A percentile compares a stretch with the other conserved stretches of the same genome.
phyloP scores from a whole-genome alignment of 495 filamentous ascomycete genomes.

The Daldinia bambusicola region DNA sequence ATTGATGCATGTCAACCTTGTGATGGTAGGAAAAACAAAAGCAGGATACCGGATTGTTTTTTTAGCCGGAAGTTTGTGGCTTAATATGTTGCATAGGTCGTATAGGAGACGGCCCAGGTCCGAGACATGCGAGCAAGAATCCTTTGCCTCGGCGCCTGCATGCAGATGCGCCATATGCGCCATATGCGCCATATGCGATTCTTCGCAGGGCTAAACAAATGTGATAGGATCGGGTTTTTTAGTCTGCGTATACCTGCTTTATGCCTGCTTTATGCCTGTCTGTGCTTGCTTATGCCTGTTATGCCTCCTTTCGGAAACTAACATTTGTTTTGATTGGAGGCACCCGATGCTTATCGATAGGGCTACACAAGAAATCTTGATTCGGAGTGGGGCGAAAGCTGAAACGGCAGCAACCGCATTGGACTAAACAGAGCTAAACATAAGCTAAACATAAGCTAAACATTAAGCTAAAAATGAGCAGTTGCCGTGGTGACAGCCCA shows the following conservation, averaged over 20 bases:
- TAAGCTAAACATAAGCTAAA: slow-evolving; percentile 18
- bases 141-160: slow-evolving; percentile 2
- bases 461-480: slow-evolving; percentile 19
- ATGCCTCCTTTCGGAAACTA: slow-evolving; percentile 36
- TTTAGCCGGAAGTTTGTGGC: not conserved
- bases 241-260: too few species aligned
- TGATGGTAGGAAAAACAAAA: not conserved
- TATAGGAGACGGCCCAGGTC: slow-evolving; percentile 1
- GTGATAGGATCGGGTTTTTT: slow-evolving; percentile 24
- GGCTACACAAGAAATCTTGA: slow-evolving; percentile 17
- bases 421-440: slow-evolving; percentile 1
- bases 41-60: not conserved
- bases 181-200: slow-evolving; percentile 6
- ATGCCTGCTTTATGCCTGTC: too few species aligned
- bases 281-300: too few species aligned
- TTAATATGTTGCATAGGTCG: not conserved
- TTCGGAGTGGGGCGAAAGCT: slow-evolving; percentile 32
- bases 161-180: slow-evolving; percentile 8
- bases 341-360: slow-evolving; percentile 25
- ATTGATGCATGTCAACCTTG: not conserved
- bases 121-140: slow-evolving; percentile 17
- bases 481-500: slow-evolving; percentile 36
- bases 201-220: slow-evolving; percentile 17
- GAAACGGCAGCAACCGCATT: slow-evolving; percentile 12
- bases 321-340: slow-evolving; percentile 44